Evolutionary conservation across 371 early-diverging fungal species (phyloP).

Genomic region (Lichtheimia ornata): DNA sequence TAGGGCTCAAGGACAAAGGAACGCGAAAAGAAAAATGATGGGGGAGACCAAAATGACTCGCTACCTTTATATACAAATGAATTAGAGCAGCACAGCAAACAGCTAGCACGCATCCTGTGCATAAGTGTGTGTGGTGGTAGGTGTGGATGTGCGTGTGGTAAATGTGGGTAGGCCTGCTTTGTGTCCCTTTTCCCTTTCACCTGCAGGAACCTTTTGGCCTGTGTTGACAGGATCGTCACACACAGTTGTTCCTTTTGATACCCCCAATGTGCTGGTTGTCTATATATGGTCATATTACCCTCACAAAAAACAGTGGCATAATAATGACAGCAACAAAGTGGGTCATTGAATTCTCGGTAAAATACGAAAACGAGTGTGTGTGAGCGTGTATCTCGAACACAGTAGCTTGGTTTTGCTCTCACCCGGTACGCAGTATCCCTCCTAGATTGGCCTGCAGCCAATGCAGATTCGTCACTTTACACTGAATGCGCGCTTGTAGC

Average conservation of each 20-base stretch:
- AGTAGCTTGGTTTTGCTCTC: no score
- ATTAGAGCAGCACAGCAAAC: no score
- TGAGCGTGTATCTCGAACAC: conserved; percentile 16
- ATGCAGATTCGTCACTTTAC: conserved; percentile 11
- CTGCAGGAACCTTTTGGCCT: conserved; percentile 14
- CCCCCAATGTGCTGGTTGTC: conserved; percentile 21
- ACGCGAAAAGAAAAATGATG: not conserved
- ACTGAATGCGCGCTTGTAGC: not conserved
- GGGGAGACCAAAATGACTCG: no score
- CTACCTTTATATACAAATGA: conserved; percentile 10
- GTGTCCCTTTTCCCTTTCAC: conserved; percentile 6
- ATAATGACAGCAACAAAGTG: conserved; percentile 17
- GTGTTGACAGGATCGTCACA: conserved; percentile 13
- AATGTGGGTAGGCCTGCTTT: not conserved
- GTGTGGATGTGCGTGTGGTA: no score
- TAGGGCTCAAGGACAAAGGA: not conserved
- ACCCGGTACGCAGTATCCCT: conserved; percentile 17
- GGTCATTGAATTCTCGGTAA: no score
- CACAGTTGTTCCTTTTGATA: conserved; percentile 1
- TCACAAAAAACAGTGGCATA: conserved; percentile 15
- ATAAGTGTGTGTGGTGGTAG: no score
- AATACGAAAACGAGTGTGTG: conserved; percentile 25
- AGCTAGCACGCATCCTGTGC: no score
- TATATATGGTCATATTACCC: conserved; percentile 43
- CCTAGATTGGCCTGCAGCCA: conserved; percentile 5